Evolutionary conservation across 305 asterid genomes (phyloP), one percentile per base, ranked within the genome.

Genomic region (Fraxinus nigra): DNA sequence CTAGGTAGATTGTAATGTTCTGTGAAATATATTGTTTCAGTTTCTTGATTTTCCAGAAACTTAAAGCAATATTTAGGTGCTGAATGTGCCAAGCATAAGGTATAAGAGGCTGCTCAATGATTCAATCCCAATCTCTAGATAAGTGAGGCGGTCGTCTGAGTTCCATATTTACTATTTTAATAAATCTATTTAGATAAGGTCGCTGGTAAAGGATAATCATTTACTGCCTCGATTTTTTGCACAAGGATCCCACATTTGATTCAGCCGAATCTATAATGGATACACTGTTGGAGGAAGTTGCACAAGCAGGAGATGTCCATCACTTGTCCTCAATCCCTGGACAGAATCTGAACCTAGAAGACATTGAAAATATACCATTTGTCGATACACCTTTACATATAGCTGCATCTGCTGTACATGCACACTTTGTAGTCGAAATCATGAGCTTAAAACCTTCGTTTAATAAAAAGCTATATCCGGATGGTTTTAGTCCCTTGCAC

Each of bases 401-500:
- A 0, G 88, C 90, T 0, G 90, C 90, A 3, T 75, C 26, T 7
- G 18, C 1, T 0, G 88, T 84, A 3, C 22, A 81, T 1, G 2
- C 82, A 35, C 9, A 6, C 5, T 63, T 84, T 18, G 86, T 76
- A 16, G 6, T 82, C 0, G 88, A 87, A 72, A 35, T 87, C 46
- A 32, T 87, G 78, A 83, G 46, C 7, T 35, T 84, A 59, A 59
- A 48, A 76, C 89, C 85, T 3, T 82, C 84, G 0, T 48, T 84
- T 7, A 85, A 74, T 51, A 37, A 0, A 72, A 84, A 78, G 14
- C 78, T 84, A 22, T 79, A 87, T 79, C 79, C 61, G 13, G 14
- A n/a, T 2, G 87, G 89, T 6, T 51, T 72, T 37, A 82, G 78
- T 84, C 89, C 89, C 1, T 83, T 87, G n/a, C 84, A 82, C 67